Evolutionary conservation across 2,329 filamentous ascomycete genomes (phyloP).

Genomic region (Colletotrichum lini): DNA sequence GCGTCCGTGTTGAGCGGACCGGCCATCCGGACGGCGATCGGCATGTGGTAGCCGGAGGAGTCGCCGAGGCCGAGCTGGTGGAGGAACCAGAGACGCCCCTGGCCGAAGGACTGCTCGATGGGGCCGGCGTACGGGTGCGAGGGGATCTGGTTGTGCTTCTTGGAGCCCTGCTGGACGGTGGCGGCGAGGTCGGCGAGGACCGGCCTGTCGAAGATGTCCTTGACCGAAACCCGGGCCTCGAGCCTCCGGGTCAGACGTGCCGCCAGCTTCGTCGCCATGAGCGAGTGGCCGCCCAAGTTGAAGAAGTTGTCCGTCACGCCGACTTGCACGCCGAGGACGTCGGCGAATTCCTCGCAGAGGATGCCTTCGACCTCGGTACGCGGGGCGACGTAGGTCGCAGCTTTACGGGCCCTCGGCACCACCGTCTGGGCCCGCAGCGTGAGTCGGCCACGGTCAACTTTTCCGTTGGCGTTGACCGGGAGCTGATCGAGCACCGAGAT

Average conservation of each 20-base stretch:
- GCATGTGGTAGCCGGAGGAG: conserved; percentile 42
- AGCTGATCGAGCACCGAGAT: conserved; percentile 46
- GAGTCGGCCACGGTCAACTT: conserved; percentile 44
- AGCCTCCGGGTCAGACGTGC: conserved; percentile 26
- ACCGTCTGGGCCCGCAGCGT: conserved; percentile 40
- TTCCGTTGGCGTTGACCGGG: conserved; percentile 46
- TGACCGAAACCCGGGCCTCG: conserved; percentile 23
- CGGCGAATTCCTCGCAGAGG: conserved; percentile 37
- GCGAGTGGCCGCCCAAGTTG: conserved; percentile 41
- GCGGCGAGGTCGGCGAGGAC: conserved; percentile 27
- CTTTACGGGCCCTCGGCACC: background rate
- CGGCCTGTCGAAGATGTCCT: conserved; percentile 38
- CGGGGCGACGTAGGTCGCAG: background rate
- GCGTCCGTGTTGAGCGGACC: conserved; percentile 41
- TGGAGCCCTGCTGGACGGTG: conserved; percentile 15
- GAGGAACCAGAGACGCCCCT: conserved; percentile 46
- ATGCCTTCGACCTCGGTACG: conserved; percentile 26
- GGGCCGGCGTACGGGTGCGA: conserved; percentile 33
- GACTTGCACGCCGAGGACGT: conserved; percentile 31
- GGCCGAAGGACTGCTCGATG: conserved; percentile 45
- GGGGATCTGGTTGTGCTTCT: conserved; percentile 2
- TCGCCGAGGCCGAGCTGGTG: conserved; percentile 42
- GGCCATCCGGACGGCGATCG: conserved; percentile 36
- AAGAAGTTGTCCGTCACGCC: conserved; percentile 42
- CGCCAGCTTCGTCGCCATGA: conserved; percentile 34